Evolutionary conservation across 2,329 filamentous ascomycete genomes (phyloP).

Genomic region (Westerdykella aurantiaca): DNA sequence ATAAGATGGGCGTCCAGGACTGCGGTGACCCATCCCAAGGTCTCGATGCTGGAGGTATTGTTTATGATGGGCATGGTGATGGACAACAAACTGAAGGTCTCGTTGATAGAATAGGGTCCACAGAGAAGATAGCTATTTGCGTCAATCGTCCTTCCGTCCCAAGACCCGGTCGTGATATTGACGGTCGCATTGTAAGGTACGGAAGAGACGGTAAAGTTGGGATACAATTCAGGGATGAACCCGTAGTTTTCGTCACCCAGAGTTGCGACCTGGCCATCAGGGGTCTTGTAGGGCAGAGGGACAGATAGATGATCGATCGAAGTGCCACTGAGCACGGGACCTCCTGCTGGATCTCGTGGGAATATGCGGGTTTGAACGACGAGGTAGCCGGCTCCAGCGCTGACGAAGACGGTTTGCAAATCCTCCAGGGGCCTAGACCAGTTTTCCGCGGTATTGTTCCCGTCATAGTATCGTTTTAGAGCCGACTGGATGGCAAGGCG

Average conservation of each 20-base stretch:
- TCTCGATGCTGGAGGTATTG: constrained; percentile 54
- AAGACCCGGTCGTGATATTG: constrained; percentile 36
- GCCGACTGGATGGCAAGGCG: constrained; percentile 50
- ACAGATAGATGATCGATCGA: constrained; percentile 46
- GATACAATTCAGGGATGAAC: constrained; percentile 68
- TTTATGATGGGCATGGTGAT: constrained; percentile 74
- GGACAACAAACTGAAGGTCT: constrained; percentile 69
- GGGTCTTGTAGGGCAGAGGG: constrained; percentile 55
- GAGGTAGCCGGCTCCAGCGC: constrained; percentile 43
- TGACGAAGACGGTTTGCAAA: constrained; percentile 63
- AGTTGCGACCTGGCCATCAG: constrained; percentile 54
- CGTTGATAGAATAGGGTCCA: constrained; percentile 68
- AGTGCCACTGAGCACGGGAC: constrained; percentile 38
- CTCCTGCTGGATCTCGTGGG: constrained; percentile 59
- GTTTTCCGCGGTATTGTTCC: constrained; percentile 51
- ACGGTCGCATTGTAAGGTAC: constrained; percentile 32
- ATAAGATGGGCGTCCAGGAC: constrained; percentile 64
- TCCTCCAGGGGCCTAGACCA: constrained; percentile 61
- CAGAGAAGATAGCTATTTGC: constrained; percentile 59
- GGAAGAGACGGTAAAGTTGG: constrained; percentile 63
- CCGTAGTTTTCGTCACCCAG: constrained; percentile 60
- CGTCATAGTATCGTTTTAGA: constrained; percentile 49
- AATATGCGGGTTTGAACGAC: constrained; percentile 70
- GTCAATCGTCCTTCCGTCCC: constrained; percentile 41
- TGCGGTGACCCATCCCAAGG: constrained; percentile 79